phyloP scores from a whole-genome alignment of 1,284 basidiomycete genomes.

The Apiotrichum sp. region DNA sequence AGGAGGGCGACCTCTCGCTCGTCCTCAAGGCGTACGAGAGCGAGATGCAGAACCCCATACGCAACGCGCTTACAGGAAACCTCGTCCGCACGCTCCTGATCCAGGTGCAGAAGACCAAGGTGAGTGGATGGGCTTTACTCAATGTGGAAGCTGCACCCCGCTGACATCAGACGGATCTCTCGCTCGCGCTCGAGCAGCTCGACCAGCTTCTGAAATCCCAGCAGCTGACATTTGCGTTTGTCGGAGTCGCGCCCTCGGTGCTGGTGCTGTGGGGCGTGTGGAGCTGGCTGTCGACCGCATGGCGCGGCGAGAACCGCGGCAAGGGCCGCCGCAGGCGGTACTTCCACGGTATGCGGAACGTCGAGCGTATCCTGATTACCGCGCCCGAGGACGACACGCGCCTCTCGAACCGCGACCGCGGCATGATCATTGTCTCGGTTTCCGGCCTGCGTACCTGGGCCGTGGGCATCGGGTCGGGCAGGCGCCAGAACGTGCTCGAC shows the following conservation, averaged over 20 bases:
- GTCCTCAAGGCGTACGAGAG: constrained; percentile 86
- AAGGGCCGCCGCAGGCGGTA: constrained; percentile 44
- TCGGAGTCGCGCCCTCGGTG: constrained; percentile 87
- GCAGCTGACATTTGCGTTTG: constrained; percentile 93
- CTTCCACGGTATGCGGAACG: constrained; percentile 51
- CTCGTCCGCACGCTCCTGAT: constrained; percentile 82
- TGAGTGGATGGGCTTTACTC: constrained; percentile 38
- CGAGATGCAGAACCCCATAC: constrained; percentile 78
- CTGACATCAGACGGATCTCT: constrained; percentile 72
- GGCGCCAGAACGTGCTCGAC: constrained; percentile 67
- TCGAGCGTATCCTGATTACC: constrained; percentile 61
- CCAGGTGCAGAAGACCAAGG: constrained; percentile 95
- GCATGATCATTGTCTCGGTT: constrained; percentile 50
- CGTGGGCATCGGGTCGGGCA: constrained; percentile 29
- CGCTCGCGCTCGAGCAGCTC: constrained; percentile 67
- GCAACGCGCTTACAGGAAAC: constrained; percentile 72
- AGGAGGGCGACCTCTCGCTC: constrained; percentile 76
- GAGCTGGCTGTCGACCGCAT: constrained; percentile 54
- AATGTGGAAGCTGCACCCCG: too few species aligned
- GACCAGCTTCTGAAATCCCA: constrained; percentile 91
- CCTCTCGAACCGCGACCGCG: constrained; percentile 47
- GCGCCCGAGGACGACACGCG: constrained; percentile 37
- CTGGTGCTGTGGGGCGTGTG: constrained; percentile 68
- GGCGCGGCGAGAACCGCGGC: constrained; percentile 48
- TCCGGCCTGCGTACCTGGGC: constrained; percentile 45